phyloP scores from a whole-genome alignment of 768 basidiomycete species.

The Suillus plorans region DNA sequence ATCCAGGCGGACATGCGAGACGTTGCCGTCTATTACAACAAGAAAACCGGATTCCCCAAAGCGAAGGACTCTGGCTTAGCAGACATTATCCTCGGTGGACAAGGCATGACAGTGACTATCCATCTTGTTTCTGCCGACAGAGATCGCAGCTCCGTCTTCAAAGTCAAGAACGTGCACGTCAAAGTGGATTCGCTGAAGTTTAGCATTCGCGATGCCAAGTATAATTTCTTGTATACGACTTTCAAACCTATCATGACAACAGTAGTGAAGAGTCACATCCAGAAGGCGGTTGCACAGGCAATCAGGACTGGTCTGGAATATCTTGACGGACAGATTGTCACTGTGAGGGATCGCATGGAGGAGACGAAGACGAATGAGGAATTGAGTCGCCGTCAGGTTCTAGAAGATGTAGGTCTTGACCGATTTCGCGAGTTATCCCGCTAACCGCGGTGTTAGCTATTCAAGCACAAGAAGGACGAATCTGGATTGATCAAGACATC shows the following conservation, averaged over 20 bases:
- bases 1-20: conserved; percentile 95
- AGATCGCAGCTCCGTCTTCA: conserved; percentile 71
- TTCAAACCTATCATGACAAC: conserved; percentile 76
- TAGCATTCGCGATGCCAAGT: conserved; percentile 87
- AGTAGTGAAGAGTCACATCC: conserved; percentile 74
- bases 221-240: conserved; percentile 86
- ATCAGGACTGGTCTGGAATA: conserved; percentile 83
- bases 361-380: conserved; percentile 52
- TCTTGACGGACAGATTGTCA: conserved; percentile 84
- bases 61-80: conserved; percentile 81
- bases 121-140: conserved; percentile 60
- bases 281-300: conserved; percentile 60
- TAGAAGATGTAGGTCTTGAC: conserved; percentile 53
- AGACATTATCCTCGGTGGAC: conserved; percentile 81
- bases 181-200: conserved; percentile 89
- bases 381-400: conserved; percentile 43
- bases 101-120: conserved; percentile 71
- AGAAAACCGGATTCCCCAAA: conserved; percentile 82
- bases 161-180: conserved; percentile 67
- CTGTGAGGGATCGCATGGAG: conserved; percentile 79
- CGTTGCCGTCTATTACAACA: conserved; percentile 87
- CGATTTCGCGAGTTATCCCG: not conserved
- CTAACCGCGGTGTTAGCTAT: conserved; percentile 39
- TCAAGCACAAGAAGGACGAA: conserved; percentile 58
- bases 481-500: conserved; percentile 34